Evolutionary conservation across 352 stramenopile species (phyloP), one percentile per base, ranked within the genome.

Genomic region (Pythium sp.): DNA sequence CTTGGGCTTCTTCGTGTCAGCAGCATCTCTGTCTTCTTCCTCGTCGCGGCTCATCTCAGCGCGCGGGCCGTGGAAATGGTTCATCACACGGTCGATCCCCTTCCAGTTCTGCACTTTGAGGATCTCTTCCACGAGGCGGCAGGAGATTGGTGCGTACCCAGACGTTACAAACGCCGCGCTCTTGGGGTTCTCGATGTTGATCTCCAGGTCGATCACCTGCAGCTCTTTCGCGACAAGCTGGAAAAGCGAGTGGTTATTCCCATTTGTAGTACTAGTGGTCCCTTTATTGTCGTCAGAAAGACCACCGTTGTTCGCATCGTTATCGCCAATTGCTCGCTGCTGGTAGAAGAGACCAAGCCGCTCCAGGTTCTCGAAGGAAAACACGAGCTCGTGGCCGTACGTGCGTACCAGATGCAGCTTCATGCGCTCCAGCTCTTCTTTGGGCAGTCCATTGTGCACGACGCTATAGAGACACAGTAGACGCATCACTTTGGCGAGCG

Each of bases 341-440:
- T 86, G 77, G 28, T 71, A 73, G 5, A 94, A 69, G 26, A 95
- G 67, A 0, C 80, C 72, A 3, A 92, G 51, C 5, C 75, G 73
- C 51, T 81, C 75, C 18, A 95, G 62, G 32, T 86, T 92, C 18
- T 78, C 77, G 55, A 93, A 87, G 6, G 82, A 90, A 49, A 91
- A 90, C 5, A 91, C 61, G 32, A 93, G 55, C 43, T 92, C 86
- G 57, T 92, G 80, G 3, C 87, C 87, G 64, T 95, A 94, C 15
- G 80, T 81, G 58, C 84, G 66, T 14, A 92, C 77, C 6, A 95
- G 32, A n/a, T 82, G 71, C 64, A 86, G 64, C 58, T 89, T 88
- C 34, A 92, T 65, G 8, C 67, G 70, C 34, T 82, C 71, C 5
- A 92, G 66, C 26, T 79, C 72, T 0, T 62, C 53, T 4, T 62